Evolutionary conservation across 441 rosid genomes (phyloP), one percentile per base, ranked within the genome.

Genomic region (Arabidopsis hybrid): DNA sequence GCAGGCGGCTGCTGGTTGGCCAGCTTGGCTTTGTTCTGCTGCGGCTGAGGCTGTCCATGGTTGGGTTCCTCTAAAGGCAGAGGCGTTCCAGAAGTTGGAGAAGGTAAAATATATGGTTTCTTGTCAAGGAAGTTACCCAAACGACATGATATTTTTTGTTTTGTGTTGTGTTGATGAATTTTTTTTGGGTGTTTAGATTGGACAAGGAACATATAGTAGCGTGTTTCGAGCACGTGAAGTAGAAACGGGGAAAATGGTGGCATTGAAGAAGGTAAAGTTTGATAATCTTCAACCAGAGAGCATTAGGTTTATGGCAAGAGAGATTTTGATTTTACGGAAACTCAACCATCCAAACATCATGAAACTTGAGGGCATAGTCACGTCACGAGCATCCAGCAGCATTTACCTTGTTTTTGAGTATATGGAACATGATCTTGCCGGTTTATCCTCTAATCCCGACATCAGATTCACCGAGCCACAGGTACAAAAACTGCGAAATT

Each of bases 141-240:
- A 45, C 0, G 7, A 47, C 13, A 57, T 0, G 34, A 4, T 4
- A 13, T 43, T 43, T 8, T 16, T 18, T 10, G 8, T 59, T 7
- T 29, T 43, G 8, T 29, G 4, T 8, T 29, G 18, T 43, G 8
- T 35, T 51, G 60, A 66, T 66, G 7, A 21, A 21, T 0, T 39
- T 3, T 17, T 46, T 6, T 39, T 11, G n/a, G 53, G 39, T 61
- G 47, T 21, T 67, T 80, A 94, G 98, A 89, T 94, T 74, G 98
- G 98, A 82, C 98, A 94, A 82, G 97, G 98, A 10, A 94, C 98
- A 57, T 94, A 94, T 79, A 94, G 98, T 83, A 89, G 89, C 8
- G 98, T 94, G 61, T 94, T 90, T 69, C 85, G 88, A 70, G 98
- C 97, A 50, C 78, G 91, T 1, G 96, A 94, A 82, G 83, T 94